Percentiles rank a stretch among this genome's conserved stretches.
These are phyloP conservation scores for Boletus coccyginus DNA, from an alignment of 768 basidiomycete genomes.

Conservation along the genomic window DNA sequence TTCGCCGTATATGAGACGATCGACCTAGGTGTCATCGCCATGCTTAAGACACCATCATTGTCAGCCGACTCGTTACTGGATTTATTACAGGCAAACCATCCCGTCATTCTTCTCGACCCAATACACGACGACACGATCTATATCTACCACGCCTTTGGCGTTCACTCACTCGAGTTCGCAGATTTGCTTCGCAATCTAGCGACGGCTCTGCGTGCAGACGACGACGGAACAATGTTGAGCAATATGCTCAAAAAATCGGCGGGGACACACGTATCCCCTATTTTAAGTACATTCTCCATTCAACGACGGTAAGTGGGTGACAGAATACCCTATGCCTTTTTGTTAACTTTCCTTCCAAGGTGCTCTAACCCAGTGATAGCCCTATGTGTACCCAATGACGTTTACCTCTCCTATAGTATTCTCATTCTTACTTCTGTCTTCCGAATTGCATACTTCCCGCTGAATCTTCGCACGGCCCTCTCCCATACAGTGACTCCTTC, in stretches of 20 bases:
- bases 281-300: slow-evolving; percentile 69
- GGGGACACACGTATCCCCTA: slow-evolving; percentile 56
- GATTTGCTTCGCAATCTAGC: slow-evolving; percentile 58
- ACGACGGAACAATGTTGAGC: slow-evolving; percentile 43
- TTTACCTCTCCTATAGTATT: slow-evolving; percentile 86
- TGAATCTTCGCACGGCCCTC: slow-evolving; percentile 63
- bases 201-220: slow-evolving; percentile 53
- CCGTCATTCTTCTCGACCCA: slow-evolving; percentile 70
- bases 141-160: slow-evolving; percentile 86
- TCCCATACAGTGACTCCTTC: slow-evolving; percentile 12
- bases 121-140: slow-evolving; percentile 83
- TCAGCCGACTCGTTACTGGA: slow-evolving; percentile 41
- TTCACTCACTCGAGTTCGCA: slow-evolving; percentile 70
- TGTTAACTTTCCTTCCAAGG: slow-evolving; percentile 35
- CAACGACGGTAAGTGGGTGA: slow-evolving; percentile 54
- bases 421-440: slow-evolving; percentile 77
- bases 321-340: not conserved
- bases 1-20: slow-evolving; percentile 86
- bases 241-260: slow-evolving; percentile 48
- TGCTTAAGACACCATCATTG: slow-evolving; percentile 41
- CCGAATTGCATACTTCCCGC: slow-evolving; percentile 67
- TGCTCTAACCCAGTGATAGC: slow-evolving; percentile 74
- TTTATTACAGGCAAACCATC: slow-evolving; percentile 62
- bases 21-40: slow-evolving; percentile 69
- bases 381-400: slow-evolving; percentile 74